Conservation (phyloP, 805 yeast genomes). For the Schwanniomyces pseudopolymorphus region DNA sequence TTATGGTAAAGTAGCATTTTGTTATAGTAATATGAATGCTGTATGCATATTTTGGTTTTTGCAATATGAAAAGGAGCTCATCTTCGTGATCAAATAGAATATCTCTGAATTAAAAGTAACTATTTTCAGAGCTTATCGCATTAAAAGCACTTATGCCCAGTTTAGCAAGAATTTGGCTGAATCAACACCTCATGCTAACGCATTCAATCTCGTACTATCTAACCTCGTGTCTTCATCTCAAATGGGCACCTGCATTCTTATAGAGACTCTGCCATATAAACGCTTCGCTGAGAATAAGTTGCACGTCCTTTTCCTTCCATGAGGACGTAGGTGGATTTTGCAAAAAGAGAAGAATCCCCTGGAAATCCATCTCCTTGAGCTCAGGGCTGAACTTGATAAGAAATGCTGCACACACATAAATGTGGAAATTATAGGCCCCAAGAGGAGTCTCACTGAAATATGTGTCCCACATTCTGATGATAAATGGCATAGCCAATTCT, state of each 20-base stretch:
- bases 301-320: slow-evolving; percentile 90
- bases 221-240: slow-evolving; percentile 41
- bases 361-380: slow-evolving; percentile 84
- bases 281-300: slow-evolving; percentile 90
- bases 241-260: slow-evolving; percentile 86
- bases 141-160: no score
- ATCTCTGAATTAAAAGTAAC: no score
- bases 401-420: slow-evolving; percentile 97
- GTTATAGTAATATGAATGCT: no score
- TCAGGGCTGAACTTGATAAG: slow-evolving; percentile 82
- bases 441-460: slow-evolving; percentile 71
- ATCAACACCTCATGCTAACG: no score
- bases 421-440: slow-evolving; percentile 90
- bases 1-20: no score
- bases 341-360: slow-evolving; percentile 86
- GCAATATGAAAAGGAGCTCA: no score
- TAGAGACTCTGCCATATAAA: slow-evolving; percentile 94
- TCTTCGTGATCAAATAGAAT: no score
- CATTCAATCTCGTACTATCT: background rate
- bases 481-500: slow-evolving; percentile 73
- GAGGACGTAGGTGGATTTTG: slow-evolving; percentile 84
- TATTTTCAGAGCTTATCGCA: no score
- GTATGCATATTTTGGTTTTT: no score
- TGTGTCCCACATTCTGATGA: slow-evolving; percentile 97
- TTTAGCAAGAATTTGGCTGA: no score